Conservation (phyloP, 306 rosid species). For the Hippophae tibetana region DNA sequence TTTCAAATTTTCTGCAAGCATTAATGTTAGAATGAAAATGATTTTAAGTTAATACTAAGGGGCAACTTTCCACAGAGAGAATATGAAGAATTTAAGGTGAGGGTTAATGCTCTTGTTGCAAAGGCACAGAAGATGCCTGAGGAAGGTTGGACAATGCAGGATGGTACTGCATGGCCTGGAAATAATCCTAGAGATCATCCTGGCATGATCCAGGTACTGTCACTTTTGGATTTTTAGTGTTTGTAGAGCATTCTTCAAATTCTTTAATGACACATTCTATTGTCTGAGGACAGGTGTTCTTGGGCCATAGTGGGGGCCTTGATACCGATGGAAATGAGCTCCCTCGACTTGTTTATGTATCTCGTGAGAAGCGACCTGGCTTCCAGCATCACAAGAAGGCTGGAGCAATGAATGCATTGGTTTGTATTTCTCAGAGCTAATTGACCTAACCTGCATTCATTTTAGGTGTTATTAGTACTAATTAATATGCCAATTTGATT, state of each 20-base stretch:
- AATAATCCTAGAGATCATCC: constrained; percentile 99
- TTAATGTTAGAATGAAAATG: constrained; percentile 2
- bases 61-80: constrained; percentile 51
- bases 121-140: constrained; percentile 98
- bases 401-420: constrained; percentile 99
- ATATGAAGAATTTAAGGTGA: constrained; percentile 91
- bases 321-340: constrained; percentile 99
- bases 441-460: background rate
- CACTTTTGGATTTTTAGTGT: constrained; percentile 11
- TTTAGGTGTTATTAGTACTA: background rate
- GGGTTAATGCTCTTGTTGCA: constrained; percentile 85
- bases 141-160: constrained; percentile 99
- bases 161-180: constrained; percentile 99
- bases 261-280: constrained; percentile 9
- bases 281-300: constrained; percentile 59
- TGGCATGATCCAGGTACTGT: constrained; percentile 94
- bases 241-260: background rate
- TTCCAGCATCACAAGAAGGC: constrained; percentile 99
- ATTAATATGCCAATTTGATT: background rate
- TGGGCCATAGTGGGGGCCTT: constrained; percentile 97
- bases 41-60: background rate
- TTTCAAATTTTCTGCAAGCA: background rate
- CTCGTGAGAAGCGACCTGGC: constrained; percentile 99
- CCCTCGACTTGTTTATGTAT: constrained; percentile 98
- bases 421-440: constrained; percentile 23